phyloP scores from a whole-genome alignment of 108 stramenopile genomes.

The Bacterosira constricta region DNA sequence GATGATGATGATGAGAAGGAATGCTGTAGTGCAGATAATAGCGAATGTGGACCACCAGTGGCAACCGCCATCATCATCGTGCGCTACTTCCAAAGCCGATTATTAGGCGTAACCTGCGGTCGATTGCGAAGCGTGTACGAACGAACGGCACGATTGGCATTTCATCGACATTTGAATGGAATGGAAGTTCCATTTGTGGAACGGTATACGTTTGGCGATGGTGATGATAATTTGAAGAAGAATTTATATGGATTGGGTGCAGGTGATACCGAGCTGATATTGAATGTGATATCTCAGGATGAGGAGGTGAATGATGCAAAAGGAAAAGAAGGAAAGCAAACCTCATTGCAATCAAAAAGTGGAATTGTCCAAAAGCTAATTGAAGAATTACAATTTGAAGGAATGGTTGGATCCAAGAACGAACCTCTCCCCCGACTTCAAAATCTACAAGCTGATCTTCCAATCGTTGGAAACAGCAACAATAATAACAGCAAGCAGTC shows the following conservation, averaged over 20 bases:
- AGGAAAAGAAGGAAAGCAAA: neutral
- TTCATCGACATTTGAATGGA: constrained; percentile 61
- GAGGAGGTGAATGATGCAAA: constrained; percentile 3
- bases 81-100: constrained; percentile 51
- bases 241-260: constrained; percentile 74
- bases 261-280: constrained; percentile 74
- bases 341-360: too few relatives aligned
- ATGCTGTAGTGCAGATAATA: neutral
- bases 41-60: constrained; percentile 1
- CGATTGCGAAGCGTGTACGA: constrained; percentile 57
- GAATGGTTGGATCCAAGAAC: constrained; percentile 63
- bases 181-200: constrained; percentile 39
- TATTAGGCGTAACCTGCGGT: constrained; percentile 77
- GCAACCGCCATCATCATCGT: constrained; percentile 62
- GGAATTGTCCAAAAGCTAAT: constrained; percentile 37
- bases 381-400: constrained; percentile 70
- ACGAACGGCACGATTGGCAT: constrained; percentile 48
- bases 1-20: neutral
- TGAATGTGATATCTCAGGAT: constrained; percentile 56
- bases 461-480: neutral
- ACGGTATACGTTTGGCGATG: constrained; percentile 11
- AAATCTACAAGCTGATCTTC: constrained; percentile 75
- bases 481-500: neutral
- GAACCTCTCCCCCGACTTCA: constrained; percentile 71
- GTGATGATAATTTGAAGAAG: neutral